These are phyloP conservation scores for Solanum gandarillasii DNA, from an alignment of 257 asterid genomes.

Conservation along the genomic window DNA sequence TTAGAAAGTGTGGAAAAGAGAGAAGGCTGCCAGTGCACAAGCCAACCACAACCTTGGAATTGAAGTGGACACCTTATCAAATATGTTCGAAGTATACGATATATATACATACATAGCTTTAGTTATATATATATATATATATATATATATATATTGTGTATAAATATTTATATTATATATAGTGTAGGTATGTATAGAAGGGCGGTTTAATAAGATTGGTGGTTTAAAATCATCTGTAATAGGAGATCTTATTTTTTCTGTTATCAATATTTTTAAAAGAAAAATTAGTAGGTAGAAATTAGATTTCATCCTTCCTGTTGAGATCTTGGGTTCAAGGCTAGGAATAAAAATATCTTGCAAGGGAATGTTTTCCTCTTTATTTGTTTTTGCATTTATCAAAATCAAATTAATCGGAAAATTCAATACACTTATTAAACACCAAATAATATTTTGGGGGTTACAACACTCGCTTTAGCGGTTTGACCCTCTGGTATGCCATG, in stretches of 20 bases:
- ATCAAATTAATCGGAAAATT: neutral
- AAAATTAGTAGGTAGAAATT: neutral
- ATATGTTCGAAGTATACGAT: neutral
- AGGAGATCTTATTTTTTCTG: neutral
- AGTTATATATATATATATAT: neutral
- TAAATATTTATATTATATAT: too few species aligned
- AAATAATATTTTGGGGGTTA: neutral
- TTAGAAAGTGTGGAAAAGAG: neutral
- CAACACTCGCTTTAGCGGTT: neutral
- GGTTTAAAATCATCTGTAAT: too few species aligned
- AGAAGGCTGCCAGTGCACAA: neutral
- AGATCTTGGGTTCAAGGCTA: neutral
- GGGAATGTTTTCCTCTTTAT: neutral
- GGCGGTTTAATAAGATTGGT: neutral
- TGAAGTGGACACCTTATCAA: neutral
- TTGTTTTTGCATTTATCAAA: neutral
- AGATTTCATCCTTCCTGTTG: neutral
- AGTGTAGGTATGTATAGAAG: too few species aligned
- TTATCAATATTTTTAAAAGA: too few species aligned
- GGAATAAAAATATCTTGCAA: neutral
- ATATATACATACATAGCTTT: neutral
- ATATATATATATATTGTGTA: too few species aligned
- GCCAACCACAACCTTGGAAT: neutral
- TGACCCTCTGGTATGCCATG: neutral
- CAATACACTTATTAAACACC: too few species aligned